Percentiles rank a stretch among this genome's conserved stretches.
Evolutionary conservation across 352 stramenopile species (phyloP).

Genomic region (Globisporangium mamillatum): DNA sequence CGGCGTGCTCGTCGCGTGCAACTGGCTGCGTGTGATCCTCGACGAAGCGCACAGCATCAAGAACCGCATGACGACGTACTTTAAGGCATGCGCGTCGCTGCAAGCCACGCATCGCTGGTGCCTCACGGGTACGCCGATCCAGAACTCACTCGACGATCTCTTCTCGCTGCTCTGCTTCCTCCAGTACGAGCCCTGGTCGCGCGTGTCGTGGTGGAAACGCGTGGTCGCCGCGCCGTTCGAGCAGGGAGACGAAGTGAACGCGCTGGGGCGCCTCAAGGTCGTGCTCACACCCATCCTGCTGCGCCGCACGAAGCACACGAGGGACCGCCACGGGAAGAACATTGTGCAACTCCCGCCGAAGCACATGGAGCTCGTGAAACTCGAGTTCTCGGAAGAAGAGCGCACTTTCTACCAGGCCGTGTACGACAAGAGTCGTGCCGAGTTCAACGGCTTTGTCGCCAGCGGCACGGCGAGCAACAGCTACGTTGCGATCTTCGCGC

Average conservation of each 20-base stretch:
- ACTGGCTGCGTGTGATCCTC: slow-evolving; percentile 88
- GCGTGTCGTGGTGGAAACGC: slow-evolving; percentile 77
- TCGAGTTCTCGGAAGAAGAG: slow-evolving; percentile 76
- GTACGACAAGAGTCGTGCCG: slow-evolving; percentile 76
- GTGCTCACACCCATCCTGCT: slow-evolving; percentile 76
- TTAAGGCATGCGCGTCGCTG: slow-evolving; percentile 55
- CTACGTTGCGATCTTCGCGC: slow-evolving; percentile 88
- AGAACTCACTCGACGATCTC: slow-evolving; percentile 88
- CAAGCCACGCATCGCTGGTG: slow-evolving; percentile 79
- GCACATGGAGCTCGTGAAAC: slow-evolving; percentile 54
- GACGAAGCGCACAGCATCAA: slow-evolving; percentile 92
- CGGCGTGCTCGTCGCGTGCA: slow-evolving; percentile 30
- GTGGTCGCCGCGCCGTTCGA: slow-evolving; percentile 81
- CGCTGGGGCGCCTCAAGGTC: slow-evolving; percentile 61
- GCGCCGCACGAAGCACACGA: slow-evolving; percentile 82
- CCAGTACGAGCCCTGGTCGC: slow-evolving; percentile 83
- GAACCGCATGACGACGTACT: slow-evolving; percentile 77
- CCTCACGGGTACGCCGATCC: slow-evolving; percentile 88
- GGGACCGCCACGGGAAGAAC: slow-evolving; percentile 52
- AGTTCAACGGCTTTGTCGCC: slow-evolving; percentile 88
- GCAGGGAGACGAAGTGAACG: slow-evolving; percentile 53
- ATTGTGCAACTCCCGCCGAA: slow-evolving; percentile 78
- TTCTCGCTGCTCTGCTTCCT: slow-evolving; percentile 85
- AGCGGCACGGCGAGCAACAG: slow-evolving; percentile 68
- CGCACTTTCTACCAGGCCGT: slow-evolving; percentile 86